These are phyloP conservation scores for Eutreptiella sp. DNA, from an alignment of 208 protist species.

Conservation along the genomic window DNA sequence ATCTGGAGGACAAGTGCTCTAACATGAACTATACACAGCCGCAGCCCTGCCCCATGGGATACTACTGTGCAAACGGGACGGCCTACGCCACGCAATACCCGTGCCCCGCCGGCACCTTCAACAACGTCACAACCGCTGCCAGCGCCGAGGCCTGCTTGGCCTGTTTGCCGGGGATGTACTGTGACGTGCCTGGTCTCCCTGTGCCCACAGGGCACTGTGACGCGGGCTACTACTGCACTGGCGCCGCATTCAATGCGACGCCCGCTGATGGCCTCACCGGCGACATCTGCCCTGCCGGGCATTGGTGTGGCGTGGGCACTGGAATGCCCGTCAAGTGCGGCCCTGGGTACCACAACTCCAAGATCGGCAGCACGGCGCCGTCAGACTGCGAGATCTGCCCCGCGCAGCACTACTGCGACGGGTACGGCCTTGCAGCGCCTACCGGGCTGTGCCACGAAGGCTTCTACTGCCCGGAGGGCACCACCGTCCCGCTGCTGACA, in stretches of 20 bases:
- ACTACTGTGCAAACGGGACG: slow-evolving; percentile 37
- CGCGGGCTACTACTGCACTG: background rate
- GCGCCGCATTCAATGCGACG: no score
- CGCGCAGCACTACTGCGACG: slow-evolving; percentile 15
- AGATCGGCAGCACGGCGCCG: background rate
- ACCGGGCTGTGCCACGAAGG: slow-evolving; percentile 31
- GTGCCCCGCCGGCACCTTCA: slow-evolving; percentile 39
- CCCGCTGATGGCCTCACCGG: slow-evolving; percentile 5
- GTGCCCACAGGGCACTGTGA: background rate
- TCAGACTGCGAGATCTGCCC: slow-evolving; percentile 18
- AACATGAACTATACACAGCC: slow-evolving; percentile 12
- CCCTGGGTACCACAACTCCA: slow-evolving; percentile 20
- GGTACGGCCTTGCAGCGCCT: slow-evolving; percentile 17
- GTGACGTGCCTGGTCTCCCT: background rate
- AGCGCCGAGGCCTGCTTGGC: background rate
- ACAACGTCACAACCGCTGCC: background rate
- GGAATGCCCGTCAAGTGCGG: slow-evolving; percentile 18
- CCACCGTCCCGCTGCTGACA: background rate
- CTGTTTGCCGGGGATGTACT: slow-evolving; percentile 4
- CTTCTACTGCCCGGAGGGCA: slow-evolving; percentile 39
- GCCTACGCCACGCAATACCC: slow-evolving; percentile 13
- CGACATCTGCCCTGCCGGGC: slow-evolving; percentile 36
- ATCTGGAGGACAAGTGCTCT: slow-evolving; percentile 22
- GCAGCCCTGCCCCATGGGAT: slow-evolving; percentile 23
- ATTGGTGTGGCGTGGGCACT: slow-evolving; percentile 35